Base-by-base conservation (phyloP, 495 filamentous ascomycete species). In the Annulohypoxylon bovei region DNA sequence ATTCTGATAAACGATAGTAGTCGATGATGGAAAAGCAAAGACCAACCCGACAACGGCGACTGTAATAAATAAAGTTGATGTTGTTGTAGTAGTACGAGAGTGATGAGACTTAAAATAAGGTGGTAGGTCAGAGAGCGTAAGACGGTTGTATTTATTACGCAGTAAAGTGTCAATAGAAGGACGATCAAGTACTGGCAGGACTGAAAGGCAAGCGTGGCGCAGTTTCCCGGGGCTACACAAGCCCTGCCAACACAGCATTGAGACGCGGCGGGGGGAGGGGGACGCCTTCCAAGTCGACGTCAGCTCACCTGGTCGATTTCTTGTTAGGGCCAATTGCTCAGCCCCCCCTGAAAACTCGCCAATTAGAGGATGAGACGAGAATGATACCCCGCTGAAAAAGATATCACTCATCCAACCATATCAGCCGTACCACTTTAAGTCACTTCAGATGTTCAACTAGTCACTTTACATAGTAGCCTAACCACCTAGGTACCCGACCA, bases 141-240 rank as follows among this genome's bases (percentile, higher is more conserved):
- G 69, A 67, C 50, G 57, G 69, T 67, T 71, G 63, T 71, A 71
- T 71, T 72, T 72, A 72, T 64, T 71, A 71, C 68, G 68, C 68
- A 62, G 30, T 25, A 16, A 12, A 58, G 39, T 18, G 57, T 33
- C 42, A 63, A 62, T 56, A 23, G 62, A 30, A 62, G 46, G 56
- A 44, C 28, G 27, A 53, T 28, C 28, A 14, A 25, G 22, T 28
- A 28, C 11, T 16, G 25, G 62, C 42, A 66, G 56, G 57, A 46
- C 40, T 55, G 35, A 50, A 56, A 42, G 58, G 52, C 69, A 72
- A 64, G 69, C 69, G 69, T 72, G 69, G 69, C 69, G 69, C 69
- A 72, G 69, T 59, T 59, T 72, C 63, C 52, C 49, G 28, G 39
- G 47, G 50, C 62, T 56, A 56, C 44, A 57, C 68, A 47, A 67